phyloP scores from a whole-genome alignment of 805 yeast species.

The Sugiyamaella americana region DNA sequence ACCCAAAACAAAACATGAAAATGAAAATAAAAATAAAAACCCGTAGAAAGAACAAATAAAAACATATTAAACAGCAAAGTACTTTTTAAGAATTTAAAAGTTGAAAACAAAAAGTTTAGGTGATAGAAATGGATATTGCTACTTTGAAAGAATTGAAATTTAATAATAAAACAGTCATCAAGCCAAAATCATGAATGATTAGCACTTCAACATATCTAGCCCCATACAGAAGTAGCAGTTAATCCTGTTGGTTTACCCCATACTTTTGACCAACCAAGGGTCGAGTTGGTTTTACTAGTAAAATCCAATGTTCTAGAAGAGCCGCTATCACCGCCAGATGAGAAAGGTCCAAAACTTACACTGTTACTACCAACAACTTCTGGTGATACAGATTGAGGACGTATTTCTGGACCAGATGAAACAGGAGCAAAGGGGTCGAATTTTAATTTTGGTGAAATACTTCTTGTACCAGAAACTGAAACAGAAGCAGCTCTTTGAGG shows the following conservation, averaged over 20 bases:
- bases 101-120: too few species aligned
- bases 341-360: background rate
- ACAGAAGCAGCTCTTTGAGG: conserved; percentile 1
- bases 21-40: too few species aligned
- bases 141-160: too few species aligned
- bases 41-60: too few species aligned
- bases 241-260: conserved; percentile 15
- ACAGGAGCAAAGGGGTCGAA: conserved; percentile 21
- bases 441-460: conserved; percentile 16
- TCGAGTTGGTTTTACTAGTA: background rate
- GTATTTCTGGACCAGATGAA: conserved; percentile 1
- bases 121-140: too few species aligned
- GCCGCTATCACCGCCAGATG: too few species aligned
- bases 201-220: conserved; percentile 4
- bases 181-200: conserved; percentile 4
- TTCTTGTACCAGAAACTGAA: conserved; percentile 1
- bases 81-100: too few species aligned
- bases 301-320: too few species aligned
- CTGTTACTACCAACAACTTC: background rate
- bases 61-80: too few species aligned
- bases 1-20: too few species aligned
- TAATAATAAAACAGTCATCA: too few species aligned
- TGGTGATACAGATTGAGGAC: background rate
- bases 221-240: conserved; percentile 20
- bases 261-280: conserved; percentile 17